These are phyloP conservation scores for Trichoderma sp. DNA, from an alignment of 2,329 filamentous ascomycete species.

Conservation along the genomic window DNA sequence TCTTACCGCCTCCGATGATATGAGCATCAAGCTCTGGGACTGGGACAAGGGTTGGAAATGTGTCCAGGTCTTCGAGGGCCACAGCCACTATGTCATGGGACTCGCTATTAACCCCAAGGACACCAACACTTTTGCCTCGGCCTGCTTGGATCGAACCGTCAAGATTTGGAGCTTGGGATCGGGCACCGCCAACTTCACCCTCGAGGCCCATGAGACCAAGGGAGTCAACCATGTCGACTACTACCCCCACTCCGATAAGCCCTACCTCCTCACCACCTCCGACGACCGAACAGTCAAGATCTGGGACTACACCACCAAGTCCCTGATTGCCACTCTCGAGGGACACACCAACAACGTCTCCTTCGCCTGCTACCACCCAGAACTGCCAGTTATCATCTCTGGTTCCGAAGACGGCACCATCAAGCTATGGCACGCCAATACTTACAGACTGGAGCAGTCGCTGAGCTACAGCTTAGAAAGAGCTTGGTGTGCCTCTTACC, in stretches of 20 bases:
- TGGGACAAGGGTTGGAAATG: constrained; percentile 99
- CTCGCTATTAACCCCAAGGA: constrained; percentile 97
- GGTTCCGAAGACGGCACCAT: constrained; percentile 97
- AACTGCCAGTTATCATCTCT: constrained; percentile 94
- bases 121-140: constrained; percentile 87
- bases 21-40: constrained; percentile 98
- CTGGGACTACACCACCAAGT: constrained; percentile 99
- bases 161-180: constrained; percentile 98
- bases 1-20: constrained; percentile 94
- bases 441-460: constrained; percentile 93
- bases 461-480: constrained; percentile 94
- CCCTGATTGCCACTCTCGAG: constrained; percentile 91
- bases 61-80: constrained; percentile 93
- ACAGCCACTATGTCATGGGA: constrained; percentile 96
- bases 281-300: constrained; percentile 97
- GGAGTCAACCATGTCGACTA: constrained; percentile 98
- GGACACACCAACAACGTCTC: constrained; percentile 98
- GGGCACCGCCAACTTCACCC: constrained; percentile 90
- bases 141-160: constrained; percentile 93
- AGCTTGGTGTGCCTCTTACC: constrained; percentile 96
- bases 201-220: constrained; percentile 96
- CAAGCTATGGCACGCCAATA: constrained; percentile 98
- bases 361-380: constrained; percentile 96
- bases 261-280: constrained; percentile 92
- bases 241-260: constrained; percentile 72